Evolutionary conservation across 73 alveolate species (phyloP).

Genomic region (Urostyla sp.): DNA sequence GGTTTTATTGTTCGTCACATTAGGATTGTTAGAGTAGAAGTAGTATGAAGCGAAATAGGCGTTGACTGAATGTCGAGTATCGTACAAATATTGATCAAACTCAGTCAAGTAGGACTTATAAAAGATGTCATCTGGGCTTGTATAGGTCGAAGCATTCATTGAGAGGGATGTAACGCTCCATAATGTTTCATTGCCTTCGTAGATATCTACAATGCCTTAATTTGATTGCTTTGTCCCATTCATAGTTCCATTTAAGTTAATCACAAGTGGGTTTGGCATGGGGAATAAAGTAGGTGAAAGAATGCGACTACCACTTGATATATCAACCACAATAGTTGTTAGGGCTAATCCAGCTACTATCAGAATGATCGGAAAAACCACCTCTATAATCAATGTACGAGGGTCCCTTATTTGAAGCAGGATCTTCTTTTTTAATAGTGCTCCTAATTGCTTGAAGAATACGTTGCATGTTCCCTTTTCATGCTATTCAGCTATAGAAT

Average conservation of each 20-base stretch:
- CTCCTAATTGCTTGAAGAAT: slow-evolving; percentile 67
- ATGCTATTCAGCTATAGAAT: slow-evolving; percentile 51
- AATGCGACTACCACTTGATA: slow-evolving; percentile 15
- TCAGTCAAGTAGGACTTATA: slow-evolving; percentile 32
- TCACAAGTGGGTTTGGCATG: slow-evolving; percentile 46
- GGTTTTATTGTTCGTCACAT: neutral
- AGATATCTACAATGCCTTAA: no score
- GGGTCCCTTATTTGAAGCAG: slow-evolving; percentile 76
- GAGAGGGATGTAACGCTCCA: no score
- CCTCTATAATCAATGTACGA: slow-evolving; percentile 79
- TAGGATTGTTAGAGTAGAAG: slow-evolving; percentile 1
- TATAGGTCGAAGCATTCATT: neutral
- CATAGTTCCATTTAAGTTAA: no score
- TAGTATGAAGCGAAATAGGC: slow-evolving; percentile 23
- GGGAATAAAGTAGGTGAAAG: slow-evolving; percentile 38
- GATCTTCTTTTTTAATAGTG: slow-evolving; percentile 73
- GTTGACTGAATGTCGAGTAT: slow-evolving; percentile 4
- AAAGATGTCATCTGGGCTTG: slow-evolving; percentile 14
- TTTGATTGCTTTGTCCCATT: no score
- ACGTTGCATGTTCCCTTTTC: slow-evolving; percentile 3
- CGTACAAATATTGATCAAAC: slow-evolving; percentile 27
- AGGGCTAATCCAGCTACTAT: slow-evolving; percentile 77
- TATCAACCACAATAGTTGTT: slow-evolving; percentile 18
- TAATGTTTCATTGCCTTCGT: no score
- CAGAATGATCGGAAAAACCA: slow-evolving; percentile 79